phyloP scores from a whole-genome alignment of 2,329 filamentous ascomycete species.

The Cladosporium sp. region DNA sequence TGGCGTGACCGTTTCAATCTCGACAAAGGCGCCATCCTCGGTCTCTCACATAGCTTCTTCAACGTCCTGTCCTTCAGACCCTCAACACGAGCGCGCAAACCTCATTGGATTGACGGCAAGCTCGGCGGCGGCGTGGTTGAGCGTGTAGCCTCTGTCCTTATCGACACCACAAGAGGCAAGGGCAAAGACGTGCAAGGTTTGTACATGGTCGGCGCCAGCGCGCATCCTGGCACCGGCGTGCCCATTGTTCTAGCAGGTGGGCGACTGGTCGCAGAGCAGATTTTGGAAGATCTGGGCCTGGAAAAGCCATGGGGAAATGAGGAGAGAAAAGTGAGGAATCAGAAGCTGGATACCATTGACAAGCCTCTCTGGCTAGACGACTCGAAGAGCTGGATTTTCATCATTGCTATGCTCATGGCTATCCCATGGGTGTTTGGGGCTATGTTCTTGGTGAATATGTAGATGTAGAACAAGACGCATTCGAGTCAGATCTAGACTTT shows the following conservation, averaged over 20 bases:
- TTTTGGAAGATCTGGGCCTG: constrained; percentile 40
- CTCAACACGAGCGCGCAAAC: constrained; percentile 54
- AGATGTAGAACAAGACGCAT: background rate
- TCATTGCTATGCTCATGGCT: constrained; percentile 18
- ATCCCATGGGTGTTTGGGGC: constrained; percentile 16
- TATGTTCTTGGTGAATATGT: constrained; percentile 11
- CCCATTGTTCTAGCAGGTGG: constrained; percentile 68
- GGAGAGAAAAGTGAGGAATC: constrained; percentile 14
- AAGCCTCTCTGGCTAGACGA: constrained; percentile 25
- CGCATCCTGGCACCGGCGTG: constrained; percentile 72
- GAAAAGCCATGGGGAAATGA: constrained; percentile 38
- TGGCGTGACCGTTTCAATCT: constrained; percentile 70
- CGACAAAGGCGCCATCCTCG: constrained; percentile 69
- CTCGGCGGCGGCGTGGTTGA: constrained; percentile 23
- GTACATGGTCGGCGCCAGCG: constrained; percentile 72
- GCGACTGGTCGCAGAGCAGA: constrained; percentile 56
- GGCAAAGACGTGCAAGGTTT: constrained; percentile 43
- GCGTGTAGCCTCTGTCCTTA: constrained; percentile 21
- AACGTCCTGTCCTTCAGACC: constrained; percentile 67
- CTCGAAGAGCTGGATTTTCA: constrained; percentile 20
- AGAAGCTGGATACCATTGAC: constrained; percentile 27
- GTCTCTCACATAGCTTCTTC: constrained; percentile 68
- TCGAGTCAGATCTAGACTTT: background rate
- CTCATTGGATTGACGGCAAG: constrained; percentile 35
- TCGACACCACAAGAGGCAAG: constrained; percentile 21